phyloP scores from a whole-genome alignment of 257 asterid genomes.

The Mentha longifolia region DNA sequence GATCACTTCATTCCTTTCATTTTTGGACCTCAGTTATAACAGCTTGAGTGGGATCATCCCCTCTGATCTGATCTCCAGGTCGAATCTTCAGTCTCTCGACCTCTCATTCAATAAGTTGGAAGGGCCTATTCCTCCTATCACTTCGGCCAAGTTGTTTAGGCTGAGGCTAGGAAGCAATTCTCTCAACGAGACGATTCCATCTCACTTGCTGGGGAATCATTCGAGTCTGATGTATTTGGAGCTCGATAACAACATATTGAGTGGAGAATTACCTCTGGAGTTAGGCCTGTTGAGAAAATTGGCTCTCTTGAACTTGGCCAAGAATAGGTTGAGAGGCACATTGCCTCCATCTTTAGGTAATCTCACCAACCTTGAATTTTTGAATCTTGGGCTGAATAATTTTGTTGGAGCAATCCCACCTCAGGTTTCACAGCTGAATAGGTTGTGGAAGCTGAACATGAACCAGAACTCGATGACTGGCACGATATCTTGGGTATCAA shows the following conservation, averaged over 20 bases:
- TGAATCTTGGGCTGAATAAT: conserved; percentile 58
- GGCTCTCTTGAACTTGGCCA: conserved; percentile 58
- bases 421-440: conserved; percentile 38
- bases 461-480: conserved; percentile 60
- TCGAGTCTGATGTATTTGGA: conserved; percentile 57
- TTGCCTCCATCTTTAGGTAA: conserved; percentile 50
- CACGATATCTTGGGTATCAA: conserved; percentile 52
- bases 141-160: conserved; percentile 49
- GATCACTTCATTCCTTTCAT: conserved; percentile 45
- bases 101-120: conserved; percentile 53
- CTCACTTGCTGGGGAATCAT: conserved; percentile 42
- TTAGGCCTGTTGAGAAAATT: conserved; percentile 48
- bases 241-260: conserved; percentile 48
- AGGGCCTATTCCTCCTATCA: conserved; percentile 57
- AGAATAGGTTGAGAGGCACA: conserved; percentile 46
- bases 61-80: conserved; percentile 44
- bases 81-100: conserved; percentile 56
- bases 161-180: conserved; percentile 61
- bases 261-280: conserved; percentile 61
- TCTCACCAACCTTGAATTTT: conserved; percentile 55
- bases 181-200: conserved; percentile 49
- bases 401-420: conserved; percentile 63
- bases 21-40: conserved; percentile 73
- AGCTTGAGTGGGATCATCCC: conserved; percentile 56
- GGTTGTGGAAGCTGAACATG: conserved; percentile 55